Percentiles rank a stretch among this genome's conserved stretches.
Evolutionary conservation across 352 stramenopile genomes (phyloP).

Genomic region (Phytophthora macrochlamydospora): DNA sequence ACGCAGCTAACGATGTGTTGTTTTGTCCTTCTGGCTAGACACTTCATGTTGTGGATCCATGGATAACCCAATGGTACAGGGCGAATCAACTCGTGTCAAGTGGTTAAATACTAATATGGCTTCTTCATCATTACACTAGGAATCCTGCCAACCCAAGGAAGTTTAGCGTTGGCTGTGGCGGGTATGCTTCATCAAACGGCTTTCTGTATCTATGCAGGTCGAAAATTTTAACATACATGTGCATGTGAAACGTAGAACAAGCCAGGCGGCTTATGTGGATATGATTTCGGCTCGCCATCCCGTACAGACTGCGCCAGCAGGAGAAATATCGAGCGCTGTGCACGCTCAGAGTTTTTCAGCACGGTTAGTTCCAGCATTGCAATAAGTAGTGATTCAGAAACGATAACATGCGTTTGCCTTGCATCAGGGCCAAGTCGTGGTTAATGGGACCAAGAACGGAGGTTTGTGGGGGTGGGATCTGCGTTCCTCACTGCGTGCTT

Average conservation of each 20-base stretch:
- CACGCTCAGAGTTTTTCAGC: conserved; percentile 49
- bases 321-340: conserved; percentile 41
- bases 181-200: conserved; percentile 8
- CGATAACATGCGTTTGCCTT: too few relatives aligned
- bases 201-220: neutral
- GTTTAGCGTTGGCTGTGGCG: conserved; percentile 37
- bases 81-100: too few relatives aligned
- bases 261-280: conserved; percentile 31
- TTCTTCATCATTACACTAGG: conserved; percentile 12
- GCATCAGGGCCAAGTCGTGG: conserved; percentile 38
- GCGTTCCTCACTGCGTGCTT: conserved; percentile 31
- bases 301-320: conserved; percentile 27
- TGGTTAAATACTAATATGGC: too few relatives aligned
- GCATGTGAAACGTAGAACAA: conserved; percentile 2
- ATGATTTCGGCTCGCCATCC: conserved; percentile 1
- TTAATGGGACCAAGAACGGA: conserved; percentile 57
- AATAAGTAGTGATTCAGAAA: neutral
- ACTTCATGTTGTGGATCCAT: conserved; percentile 21
- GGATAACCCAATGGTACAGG: conserved; percentile 34
- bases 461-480: conserved; percentile 60
- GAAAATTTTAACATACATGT: conserved; percentile 1
- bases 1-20: neutral
- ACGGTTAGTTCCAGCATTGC: conserved; percentile 23
- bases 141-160: conserved; percentile 24
- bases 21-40: too few relatives aligned